Conservation (phyloP, 2,329 filamentous ascomycete species). For the Rutstroemia sp. region DNA sequence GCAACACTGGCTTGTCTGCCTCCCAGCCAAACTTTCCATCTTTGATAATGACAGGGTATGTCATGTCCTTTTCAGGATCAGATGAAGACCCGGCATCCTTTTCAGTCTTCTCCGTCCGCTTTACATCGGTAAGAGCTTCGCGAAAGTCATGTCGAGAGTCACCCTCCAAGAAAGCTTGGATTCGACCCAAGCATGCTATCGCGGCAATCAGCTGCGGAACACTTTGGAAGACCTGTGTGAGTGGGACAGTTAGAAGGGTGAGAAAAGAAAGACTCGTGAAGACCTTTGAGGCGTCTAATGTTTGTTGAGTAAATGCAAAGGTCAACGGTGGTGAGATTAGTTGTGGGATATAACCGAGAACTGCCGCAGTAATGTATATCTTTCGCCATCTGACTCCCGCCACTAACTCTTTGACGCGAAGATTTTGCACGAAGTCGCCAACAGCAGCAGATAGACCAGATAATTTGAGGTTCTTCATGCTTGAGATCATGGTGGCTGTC, state of each 20-base stretch:
- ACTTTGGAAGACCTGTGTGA: slow-evolving; percentile 16
- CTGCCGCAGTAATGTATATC: slow-evolving; percentile 8
- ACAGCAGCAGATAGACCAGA: slow-evolving; percentile 30
- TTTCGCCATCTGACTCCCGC: slow-evolving; percentile 24
- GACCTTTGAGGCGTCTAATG: slow-evolving; percentile 11
- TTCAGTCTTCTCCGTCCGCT: slow-evolving; percentile 3
- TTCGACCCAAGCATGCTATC: slow-evolving; percentile 7
- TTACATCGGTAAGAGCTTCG: slow-evolving; percentile 5
- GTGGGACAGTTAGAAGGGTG: slow-evolving; percentile 16
- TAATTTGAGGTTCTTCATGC: slow-evolving; percentile 35
- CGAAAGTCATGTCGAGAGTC: slow-evolving; percentile 18
- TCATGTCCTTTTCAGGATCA: background rate
- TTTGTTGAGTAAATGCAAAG: slow-evolving; percentile 15
- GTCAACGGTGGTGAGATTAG: slow-evolving; percentile 13
- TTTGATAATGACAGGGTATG: slow-evolving; percentile 11
- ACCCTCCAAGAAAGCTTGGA: slow-evolving; percentile 10
- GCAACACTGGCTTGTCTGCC: slow-evolving; percentile 17
- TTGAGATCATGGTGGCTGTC: slow-evolving; percentile 27
- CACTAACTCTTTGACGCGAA: slow-evolving; percentile 31
- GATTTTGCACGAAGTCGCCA: slow-evolving; percentile 27
- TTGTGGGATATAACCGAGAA: slow-evolving; percentile 14
- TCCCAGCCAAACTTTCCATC: slow-evolving; percentile 26
- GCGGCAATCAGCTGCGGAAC: slow-evolving; percentile 15
- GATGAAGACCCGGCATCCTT: background rate
- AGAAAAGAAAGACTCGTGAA: slow-evolving; percentile 19